phyloP scores from a whole-genome alignment of 441 rosid species.

The Francoa sonchifolia region DNA sequence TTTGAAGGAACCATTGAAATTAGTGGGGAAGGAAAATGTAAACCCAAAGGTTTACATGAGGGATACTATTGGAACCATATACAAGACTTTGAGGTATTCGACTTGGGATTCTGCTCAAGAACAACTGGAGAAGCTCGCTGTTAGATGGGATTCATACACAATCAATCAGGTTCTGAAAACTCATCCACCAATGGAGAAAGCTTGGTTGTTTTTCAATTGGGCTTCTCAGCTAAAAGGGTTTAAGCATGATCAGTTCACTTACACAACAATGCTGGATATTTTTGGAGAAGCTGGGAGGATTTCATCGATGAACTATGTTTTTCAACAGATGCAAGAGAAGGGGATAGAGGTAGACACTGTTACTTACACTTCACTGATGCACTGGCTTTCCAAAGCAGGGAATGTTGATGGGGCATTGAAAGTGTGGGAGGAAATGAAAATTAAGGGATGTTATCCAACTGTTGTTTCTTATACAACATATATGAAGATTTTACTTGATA shows the following conservation, averaged over 20 bases:
- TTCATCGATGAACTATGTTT: constrained; percentile 50
- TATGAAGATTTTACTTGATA: constrained; percentile 61
- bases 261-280: constrained; percentile 84
- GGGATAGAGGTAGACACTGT: constrained; percentile 56
- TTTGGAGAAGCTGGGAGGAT: constrained; percentile 84
- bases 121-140: constrained; percentile 26
- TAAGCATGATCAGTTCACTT: constrained; percentile 78
- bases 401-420: constrained; percentile 52
- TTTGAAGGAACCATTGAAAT: constrained; percentile 8
- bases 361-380: constrained; percentile 65
- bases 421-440: constrained; percentile 59
- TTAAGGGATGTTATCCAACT: constrained; percentile 33
- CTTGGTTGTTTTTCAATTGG: constrained; percentile 86
- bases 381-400: constrained; percentile 58
- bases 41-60: constrained; percentile 45
- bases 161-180: constrained; percentile 68
- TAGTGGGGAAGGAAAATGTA: constrained; percentile 8
- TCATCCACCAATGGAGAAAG: constrained; percentile 87
- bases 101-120: constrained; percentile 64
- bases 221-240: constrained; percentile 39
- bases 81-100: constrained; percentile 52
- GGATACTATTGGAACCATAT: constrained; percentile 35
- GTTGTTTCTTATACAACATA: constrained; percentile 73
- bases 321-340: constrained; percentile 46
- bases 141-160: constrained; percentile 73